Percentiles rank a stretch among this genome's conserved stretches.
Conservation (phyloP, 306 rosid species). For the Lathyrus tuberosus region DNA sequence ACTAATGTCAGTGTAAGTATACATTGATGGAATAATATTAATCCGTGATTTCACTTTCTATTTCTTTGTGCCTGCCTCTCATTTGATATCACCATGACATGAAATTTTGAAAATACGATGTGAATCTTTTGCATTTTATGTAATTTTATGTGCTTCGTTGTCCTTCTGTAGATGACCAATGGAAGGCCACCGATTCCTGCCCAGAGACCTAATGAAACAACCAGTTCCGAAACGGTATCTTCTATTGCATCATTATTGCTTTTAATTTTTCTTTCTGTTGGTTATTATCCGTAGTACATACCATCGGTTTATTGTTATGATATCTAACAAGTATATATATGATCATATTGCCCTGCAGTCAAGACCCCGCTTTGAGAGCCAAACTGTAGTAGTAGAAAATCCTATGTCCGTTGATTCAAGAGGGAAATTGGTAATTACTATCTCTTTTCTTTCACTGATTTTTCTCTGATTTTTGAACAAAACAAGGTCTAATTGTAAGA, state of each 20-base stretch:
- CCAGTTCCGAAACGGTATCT: conserved; percentile 61
- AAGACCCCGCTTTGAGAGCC: conserved; percentile 69
- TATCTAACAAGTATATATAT: conserved; percentile 15
- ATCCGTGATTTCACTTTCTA: conserved; percentile 27
- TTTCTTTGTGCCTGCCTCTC: conserved; percentile 2
- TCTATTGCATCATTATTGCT: conserved; percentile 74
- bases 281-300: background rate
- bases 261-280: conserved; percentile 1
- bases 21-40: conserved; percentile 2
- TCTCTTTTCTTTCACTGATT: conserved; percentile 10
- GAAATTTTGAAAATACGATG: conserved; percentile 10
- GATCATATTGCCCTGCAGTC: conserved; percentile 48
- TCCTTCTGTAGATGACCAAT: conserved; percentile 58
- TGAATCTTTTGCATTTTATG: background rate
- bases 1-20: conserved; percentile 81
- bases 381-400: conserved; percentile 95
- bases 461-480: background rate
- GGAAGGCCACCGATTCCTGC: conserved; percentile 76
- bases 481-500: conserved; percentile 22
- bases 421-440: conserved; percentile 81
- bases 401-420: conserved; percentile 93
- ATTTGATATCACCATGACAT: background rate
- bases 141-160: background rate
- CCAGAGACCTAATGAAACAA: conserved; percentile 72
- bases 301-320: conserved; percentile 15